phyloP scores from a whole-genome alignment of 768 basidiomycete genomes.

The Panaeolus cyanescens region DNA sequence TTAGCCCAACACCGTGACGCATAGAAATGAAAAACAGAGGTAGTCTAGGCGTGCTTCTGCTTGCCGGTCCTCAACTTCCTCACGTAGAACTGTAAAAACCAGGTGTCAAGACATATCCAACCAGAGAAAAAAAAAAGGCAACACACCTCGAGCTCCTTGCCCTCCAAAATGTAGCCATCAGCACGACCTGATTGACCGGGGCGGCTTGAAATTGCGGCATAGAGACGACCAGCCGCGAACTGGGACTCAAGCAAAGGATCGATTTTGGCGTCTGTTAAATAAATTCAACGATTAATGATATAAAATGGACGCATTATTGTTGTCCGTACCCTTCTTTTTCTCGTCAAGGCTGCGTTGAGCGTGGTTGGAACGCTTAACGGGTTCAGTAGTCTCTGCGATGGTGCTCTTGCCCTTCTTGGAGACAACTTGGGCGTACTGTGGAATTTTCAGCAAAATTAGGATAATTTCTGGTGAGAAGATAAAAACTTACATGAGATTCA shows the following conservation, averaged over 20 bases:
- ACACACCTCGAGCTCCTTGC: conserved; percentile 94
- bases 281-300: conserved; percentile 1
- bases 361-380: conserved; percentile 88
- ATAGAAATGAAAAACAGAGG: conserved; percentile 13
- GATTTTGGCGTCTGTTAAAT: conserved; percentile 76
- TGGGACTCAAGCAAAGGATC: conserved; percentile 88
- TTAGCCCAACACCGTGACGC: conserved; percentile 10
- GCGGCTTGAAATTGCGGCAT: conserved; percentile 90
- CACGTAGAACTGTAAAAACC: conserved; percentile 75
- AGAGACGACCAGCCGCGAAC: conserved; percentile 93
- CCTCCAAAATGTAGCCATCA: conserved; percentile 97
- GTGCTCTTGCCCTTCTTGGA: conserved; percentile 85
- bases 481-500: conserved; percentile 85
- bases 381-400: conserved; percentile 49
- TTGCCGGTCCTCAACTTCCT: conserved; percentile 92
- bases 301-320: neutral
- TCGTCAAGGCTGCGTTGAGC: conserved; percentile 84
- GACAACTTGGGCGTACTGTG: conserved; percentile 91
- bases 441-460: conserved; percentile 5
- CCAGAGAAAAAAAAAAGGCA: conserved; percentile 13
- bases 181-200: conserved; percentile 96
- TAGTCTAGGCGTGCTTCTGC: conserved; percentile 68
- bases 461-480: neutral
- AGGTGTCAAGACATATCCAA: conserved; percentile 5
- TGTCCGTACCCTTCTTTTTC: conserved; percentile 79